Evolutionary conservation across 352 stramenopile species (phyloP).

Genomic region (Globisporangium barbulae): DNA sequence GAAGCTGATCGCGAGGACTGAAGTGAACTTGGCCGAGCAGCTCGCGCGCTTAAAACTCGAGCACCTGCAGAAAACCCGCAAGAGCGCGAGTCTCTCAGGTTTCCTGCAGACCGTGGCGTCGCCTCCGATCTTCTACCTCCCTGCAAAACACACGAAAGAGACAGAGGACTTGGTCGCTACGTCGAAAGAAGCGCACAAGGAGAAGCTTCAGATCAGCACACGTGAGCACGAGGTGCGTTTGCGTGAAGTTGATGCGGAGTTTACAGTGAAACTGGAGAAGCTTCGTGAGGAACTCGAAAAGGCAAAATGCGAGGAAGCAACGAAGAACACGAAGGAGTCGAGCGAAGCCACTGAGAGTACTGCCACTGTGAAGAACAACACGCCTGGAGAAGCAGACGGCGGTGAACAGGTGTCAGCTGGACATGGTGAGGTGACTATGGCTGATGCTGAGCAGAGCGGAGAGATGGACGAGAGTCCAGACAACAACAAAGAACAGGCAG

Average conservation of each 20-base stretch:
- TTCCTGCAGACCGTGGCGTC: constrained; percentile 70
- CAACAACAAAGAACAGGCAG: background rate
- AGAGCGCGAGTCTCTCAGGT: constrained; percentile 41
- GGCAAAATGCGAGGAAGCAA: constrained; percentile 20
- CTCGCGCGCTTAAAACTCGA: constrained; percentile 54
- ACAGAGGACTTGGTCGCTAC: constrained; percentile 68
- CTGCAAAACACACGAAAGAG: constrained; percentile 72
- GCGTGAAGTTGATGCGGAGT: constrained; percentile 49
- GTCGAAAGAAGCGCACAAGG: constrained; percentile 62
- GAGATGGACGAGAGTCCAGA: background rate
- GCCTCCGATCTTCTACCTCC: constrained; percentile 71
- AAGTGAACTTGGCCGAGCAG: constrained; percentile 54
- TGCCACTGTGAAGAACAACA: constrained; percentile 17
- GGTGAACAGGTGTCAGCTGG: background rate
- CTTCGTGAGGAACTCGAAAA: constrained; percentile 42
- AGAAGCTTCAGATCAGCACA: constrained; percentile 45
- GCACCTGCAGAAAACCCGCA: constrained; percentile 45
- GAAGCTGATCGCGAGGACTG: constrained; percentile 35
- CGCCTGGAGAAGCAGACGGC: constrained; percentile 8
- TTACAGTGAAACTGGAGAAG: constrained; percentile 41
- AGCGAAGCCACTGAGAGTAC: background rate
- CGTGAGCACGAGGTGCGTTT: constrained; percentile 46
- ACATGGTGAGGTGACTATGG: constrained; percentile 10
- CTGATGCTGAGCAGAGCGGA: background rate
- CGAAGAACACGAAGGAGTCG: background rate